phyloP scores from a whole-genome alignment of 1,284 basidiomycete genomes.

The Naganishia sp. region DNA sequence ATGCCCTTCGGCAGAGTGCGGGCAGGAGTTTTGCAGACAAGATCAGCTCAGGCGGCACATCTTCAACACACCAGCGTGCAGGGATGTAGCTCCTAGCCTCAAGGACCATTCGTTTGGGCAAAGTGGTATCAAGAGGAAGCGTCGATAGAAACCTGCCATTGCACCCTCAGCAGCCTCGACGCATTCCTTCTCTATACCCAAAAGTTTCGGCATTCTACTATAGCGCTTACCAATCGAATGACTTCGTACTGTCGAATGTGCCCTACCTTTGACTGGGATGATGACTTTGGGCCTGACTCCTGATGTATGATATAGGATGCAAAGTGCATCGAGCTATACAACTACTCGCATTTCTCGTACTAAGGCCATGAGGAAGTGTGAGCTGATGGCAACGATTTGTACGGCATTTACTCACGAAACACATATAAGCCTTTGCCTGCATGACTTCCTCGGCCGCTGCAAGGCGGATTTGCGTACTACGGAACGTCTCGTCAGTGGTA shows the following conservation, averaged over 20 bases:
- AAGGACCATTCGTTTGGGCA: constrained; percentile 15
- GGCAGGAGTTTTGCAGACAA: constrained; percentile 1
- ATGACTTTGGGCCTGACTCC: no score
- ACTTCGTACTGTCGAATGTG: no score
- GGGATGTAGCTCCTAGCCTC: constrained; percentile 7
- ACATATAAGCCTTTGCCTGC: constrained; percentile 82
- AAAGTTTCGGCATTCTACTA: background rate
- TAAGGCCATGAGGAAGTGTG: background rate
- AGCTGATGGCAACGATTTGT: constrained; percentile 5
- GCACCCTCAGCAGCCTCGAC: no score
- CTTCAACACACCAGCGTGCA: constrained; percentile 1
- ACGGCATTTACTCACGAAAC: constrained; percentile 46
- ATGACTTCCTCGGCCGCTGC: constrained; percentile 83
- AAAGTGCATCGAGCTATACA: background rate
- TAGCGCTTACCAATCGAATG: background rate
- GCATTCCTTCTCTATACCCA: background rate
- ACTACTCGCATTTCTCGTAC: constrained; percentile 29
- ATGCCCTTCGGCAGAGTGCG: constrained; percentile 3
- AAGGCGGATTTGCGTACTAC: constrained; percentile 67
- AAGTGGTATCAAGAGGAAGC: constrained; percentile 12
- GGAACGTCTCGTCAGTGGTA: constrained; percentile 8
- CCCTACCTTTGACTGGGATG: no score
- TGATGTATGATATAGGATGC: background rate
- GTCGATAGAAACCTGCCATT: background rate
- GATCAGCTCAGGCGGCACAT: constrained; percentile 19